Conservation (phyloP, 306 rosid species). For the Acacia melanoxylon region DNA sequence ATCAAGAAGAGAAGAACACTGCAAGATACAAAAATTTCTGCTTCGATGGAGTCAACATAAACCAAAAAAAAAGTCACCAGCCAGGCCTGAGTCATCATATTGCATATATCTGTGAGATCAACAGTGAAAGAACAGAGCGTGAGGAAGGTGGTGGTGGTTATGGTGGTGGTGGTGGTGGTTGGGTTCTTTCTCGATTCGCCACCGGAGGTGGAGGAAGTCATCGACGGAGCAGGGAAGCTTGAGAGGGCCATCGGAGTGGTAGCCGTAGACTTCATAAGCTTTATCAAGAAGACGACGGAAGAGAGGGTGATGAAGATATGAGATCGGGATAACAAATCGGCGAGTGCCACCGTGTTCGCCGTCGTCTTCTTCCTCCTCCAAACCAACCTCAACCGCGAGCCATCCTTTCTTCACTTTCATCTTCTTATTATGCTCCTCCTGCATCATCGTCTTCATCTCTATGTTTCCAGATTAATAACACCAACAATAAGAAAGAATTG, state of each 20-base stretch:
- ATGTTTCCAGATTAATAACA: background rate
- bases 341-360: constrained; percentile 24
- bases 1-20: background rate
- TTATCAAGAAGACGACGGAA: constrained; percentile 59
- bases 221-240: constrained; percentile 72
- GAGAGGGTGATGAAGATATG: constrained; percentile 67
- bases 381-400: constrained; percentile 62
- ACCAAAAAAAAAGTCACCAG: background rate
- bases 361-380: constrained; percentile 48
- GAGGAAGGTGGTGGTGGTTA: constrained; percentile 40
- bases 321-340: constrained; percentile 58
- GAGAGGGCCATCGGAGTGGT: constrained; percentile 74
- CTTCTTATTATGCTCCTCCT: constrained; percentile 45
- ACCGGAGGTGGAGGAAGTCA: constrained; percentile 62
- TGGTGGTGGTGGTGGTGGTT: constrained; percentile 22
- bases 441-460: constrained; percentile 13
- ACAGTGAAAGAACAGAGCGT: constrained; percentile 53
- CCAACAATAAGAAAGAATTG: background rate
- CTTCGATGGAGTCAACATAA: background rate
- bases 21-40: background rate
- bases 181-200: constrained; percentile 63
- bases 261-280: constrained; percentile 69
- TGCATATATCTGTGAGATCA: constrained; percentile 6
- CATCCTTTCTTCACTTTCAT: constrained; percentile 81
- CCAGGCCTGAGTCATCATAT: background rate